Percentiles rank a stretch among this genome's conserved stretches.
These are phyloP conservation scores for Phlyctochytrium arcticum DNA, from an alignment of 192 early-diverging fungal genomes.

Conservation along the genomic window DNA sequence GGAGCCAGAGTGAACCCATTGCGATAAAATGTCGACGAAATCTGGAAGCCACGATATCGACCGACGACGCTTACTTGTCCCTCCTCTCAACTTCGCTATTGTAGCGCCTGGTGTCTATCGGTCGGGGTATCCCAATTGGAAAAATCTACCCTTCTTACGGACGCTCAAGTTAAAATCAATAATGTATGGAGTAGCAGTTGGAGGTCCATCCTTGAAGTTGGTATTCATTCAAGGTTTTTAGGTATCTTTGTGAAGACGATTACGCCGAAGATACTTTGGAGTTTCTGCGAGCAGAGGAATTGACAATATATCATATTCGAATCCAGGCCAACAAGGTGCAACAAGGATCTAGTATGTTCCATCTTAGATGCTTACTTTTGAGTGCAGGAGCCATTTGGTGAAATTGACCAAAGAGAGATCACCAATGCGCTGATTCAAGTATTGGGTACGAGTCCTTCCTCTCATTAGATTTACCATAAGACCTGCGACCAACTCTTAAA, in stretches of 20 bases:
- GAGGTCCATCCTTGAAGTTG: neutral
- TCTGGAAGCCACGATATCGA: too few relatives aligned
- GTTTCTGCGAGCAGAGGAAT: slow-evolving; percentile 74
- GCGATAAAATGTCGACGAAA: too few relatives aligned
- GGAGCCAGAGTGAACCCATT: too few relatives aligned
- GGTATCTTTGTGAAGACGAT: slow-evolving; percentile 89
- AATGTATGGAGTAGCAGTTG: slow-evolving; percentile 61
- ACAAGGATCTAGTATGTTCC: neutral
- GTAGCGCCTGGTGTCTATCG: slow-evolving; percentile 92
- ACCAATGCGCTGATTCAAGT: slow-evolving; percentile 38
- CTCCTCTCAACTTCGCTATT: slow-evolving; percentile 95
- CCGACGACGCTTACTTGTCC: too few relatives aligned
- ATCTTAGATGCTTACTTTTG: neutral
- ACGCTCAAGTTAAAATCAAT: slow-evolving; percentile 84
- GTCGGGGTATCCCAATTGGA: slow-evolving; percentile 88
- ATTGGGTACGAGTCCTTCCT: slow-evolving; percentile 30
- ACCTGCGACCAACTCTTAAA: too few relatives aligned
- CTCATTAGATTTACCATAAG: too few relatives aligned
- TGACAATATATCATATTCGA: slow-evolving; percentile 81
- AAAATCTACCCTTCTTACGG: slow-evolving; percentile 85
- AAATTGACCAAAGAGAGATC: slow-evolving; percentile 48
- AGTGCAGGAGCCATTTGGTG: slow-evolving; percentile 43
- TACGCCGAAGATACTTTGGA: slow-evolving; percentile 84
- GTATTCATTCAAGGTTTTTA: slow-evolving; percentile 15
- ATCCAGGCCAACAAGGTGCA: slow-evolving; percentile 91